A percentile compares a stretch with the other conserved stretches of the same genome.
Conservation (phyloP, 2,329 filamentous ascomycete species). For the Diaporthe ampelina region DNA sequence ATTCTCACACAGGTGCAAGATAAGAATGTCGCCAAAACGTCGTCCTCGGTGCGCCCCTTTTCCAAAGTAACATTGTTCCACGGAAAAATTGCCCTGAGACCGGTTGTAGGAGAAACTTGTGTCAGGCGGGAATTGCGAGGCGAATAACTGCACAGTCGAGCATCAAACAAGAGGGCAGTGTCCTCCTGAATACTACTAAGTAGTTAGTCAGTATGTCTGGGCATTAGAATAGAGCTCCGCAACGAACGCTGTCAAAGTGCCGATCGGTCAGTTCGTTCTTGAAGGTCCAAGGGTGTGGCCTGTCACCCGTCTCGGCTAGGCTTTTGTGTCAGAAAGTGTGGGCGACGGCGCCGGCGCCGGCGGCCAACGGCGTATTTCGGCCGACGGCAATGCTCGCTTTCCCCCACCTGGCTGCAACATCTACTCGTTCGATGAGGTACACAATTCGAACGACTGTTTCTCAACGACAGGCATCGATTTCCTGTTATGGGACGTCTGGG, state of each 20-base stretch:
- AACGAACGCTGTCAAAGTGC: not conserved
- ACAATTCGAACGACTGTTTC: not conserved
- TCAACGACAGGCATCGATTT: constrained; percentile 12
- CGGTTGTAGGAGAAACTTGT: not conserved
- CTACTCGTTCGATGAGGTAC: not conserved
- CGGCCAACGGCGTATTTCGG: constrained; percentile 13
- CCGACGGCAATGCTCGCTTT: constrained; percentile 22
- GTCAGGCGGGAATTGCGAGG: constrained; percentile 5
- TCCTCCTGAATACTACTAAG: not conserved
- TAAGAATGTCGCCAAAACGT: not conserved
- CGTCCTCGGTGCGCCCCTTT: not conserved
- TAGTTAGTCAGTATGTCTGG: constrained; percentile 5
- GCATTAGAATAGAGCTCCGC: not conserved
- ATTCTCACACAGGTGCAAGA: not conserved
- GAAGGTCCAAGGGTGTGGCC: constrained; percentile 5
- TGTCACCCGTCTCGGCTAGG: constrained; percentile 24
- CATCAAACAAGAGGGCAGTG: not conserved
- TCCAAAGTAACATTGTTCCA: not conserved
- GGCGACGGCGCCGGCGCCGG: constrained; percentile 15
- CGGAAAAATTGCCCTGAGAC: not conserved
- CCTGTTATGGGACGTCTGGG: constrained; percentile 16
- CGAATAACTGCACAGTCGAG: not conserved
- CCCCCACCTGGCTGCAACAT: not conserved
- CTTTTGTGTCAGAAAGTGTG: constrained; percentile 22
- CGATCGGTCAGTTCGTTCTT: not conserved